Evolutionary conservation across 2,329 filamentous ascomycete genomes (phyloP), one percentile per base, ranked within the genome.

Genomic region (Penicillium sp.): DNA sequence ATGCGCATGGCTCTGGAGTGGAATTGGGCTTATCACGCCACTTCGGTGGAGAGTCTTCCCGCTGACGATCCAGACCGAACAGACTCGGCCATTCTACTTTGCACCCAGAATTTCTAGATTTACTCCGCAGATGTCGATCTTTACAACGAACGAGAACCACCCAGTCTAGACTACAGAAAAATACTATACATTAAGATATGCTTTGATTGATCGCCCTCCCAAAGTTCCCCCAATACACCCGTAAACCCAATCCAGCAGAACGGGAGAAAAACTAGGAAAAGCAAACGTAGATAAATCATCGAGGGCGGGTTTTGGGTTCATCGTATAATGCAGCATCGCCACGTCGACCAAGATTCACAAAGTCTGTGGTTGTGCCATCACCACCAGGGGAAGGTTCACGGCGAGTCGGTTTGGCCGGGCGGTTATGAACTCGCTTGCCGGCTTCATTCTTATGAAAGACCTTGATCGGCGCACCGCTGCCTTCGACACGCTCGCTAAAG

Each of bases 311-410:
- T 1, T 55, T 60, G 25, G 59, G 59, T 22, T 85, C 82, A 33
- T 85, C 77, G 59, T 81, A 95, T 10, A 95, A 71, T 29, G 75
- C 70, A 62, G 87, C 79, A 55, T 96, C 90, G 4, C 88, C 90
- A 54, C 84, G 85, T 11, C 87, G 87, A 26, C 90, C 90, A 70
- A 93, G 75, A 45, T 82, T 77, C 62, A 87, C 82, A 52, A 95
- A 96, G 54, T 92, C 87, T 4, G 75, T 71, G 0, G 85, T 74
- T 20, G 78, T 75, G 39, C 86, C 74, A 44, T 80, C 71, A 20
- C 79, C 76, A 16, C 79, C 77, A 0, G 89, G 89, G 1, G 74
- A 74, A 1, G 72, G 63, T 66, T 95, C 85, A 16, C 48, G 53
- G 3, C 47, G 51, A 14, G 50, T 52, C 6, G 22, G 50, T 43